Evolutionary conservation across 305 asterid species (phyloP).

Genomic region (Solanum aculeatissimum): DNA sequence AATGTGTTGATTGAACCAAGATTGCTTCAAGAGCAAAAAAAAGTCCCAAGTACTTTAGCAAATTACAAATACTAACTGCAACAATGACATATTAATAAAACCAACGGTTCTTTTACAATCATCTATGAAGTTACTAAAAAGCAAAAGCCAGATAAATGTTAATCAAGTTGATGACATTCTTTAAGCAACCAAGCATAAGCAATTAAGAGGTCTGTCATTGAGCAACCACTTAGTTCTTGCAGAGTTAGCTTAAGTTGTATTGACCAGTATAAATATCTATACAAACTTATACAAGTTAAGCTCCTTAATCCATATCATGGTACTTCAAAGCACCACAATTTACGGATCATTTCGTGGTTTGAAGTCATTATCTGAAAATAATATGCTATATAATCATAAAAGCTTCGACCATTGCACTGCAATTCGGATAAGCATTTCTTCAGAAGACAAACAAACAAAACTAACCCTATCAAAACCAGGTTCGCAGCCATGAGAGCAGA

Average conservation of each 20-base stretch:
- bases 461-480: conserved; percentile 70
- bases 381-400: neutral
- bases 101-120: neutral
- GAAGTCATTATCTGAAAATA: neutral
- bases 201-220: neutral
- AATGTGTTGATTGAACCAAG: neutral
- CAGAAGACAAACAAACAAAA: neutral
- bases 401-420: neutral
- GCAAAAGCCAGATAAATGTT: neutral
- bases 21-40: neutral
- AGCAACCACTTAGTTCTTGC: neutral
- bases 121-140: neutral
- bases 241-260: neutral
- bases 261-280: neutral
- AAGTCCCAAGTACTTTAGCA: neutral
- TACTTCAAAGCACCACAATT: neutral
- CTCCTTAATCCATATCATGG: neutral
- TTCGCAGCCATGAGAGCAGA: conserved; percentile 47
- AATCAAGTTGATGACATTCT: neutral
- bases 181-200: neutral
- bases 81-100: neutral
- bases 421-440: neutral
- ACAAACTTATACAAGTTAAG: neutral
- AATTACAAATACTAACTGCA: neutral
- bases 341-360: neutral